Evolutionary conservation across 176 grass and related monocot genomes (phyloP).

Genomic region (Elaeis guineensis): DNA sequence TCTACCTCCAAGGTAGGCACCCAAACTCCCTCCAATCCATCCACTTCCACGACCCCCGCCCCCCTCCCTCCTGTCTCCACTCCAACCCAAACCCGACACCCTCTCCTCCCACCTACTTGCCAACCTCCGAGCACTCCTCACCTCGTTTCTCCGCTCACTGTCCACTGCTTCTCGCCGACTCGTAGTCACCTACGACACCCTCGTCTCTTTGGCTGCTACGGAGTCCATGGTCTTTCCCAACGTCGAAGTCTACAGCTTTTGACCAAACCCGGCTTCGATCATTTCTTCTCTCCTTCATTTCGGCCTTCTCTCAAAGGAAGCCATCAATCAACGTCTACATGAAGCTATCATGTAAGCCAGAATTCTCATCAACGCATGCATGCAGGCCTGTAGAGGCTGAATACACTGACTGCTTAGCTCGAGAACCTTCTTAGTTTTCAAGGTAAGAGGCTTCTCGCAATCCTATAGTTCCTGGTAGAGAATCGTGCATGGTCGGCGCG

Average conservation of each 20-base stretch:
- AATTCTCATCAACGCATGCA: too few species aligned
- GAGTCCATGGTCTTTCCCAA: conserved; percentile 37
- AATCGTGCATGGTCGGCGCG: neutral
- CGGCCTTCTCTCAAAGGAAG: conserved; percentile 7
- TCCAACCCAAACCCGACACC: conserved; percentile 21
- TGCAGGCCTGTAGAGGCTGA: conserved; percentile 29
- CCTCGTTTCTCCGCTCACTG: conserved; percentile 24
- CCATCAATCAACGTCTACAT: neutral
- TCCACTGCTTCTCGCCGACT: conserved; percentile 21
- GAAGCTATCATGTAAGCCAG: too few species aligned
- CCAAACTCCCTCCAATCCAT: neutral
- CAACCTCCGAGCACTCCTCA: conserved; percentile 16
- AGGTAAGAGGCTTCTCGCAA: too few species aligned
- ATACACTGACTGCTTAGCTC: conserved; percentile 25
- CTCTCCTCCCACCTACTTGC: conserved; percentile 33
- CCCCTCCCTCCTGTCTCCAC: conserved; percentile 19
- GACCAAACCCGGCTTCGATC: conserved; percentile 25
- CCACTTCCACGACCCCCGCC: conserved; percentile 32
- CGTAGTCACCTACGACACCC: conserved; percentile 36
- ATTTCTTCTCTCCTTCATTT: neutral
- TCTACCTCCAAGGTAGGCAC: conserved; percentile 22
- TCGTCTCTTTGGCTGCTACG: conserved; percentile 38
- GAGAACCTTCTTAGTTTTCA: neutral
- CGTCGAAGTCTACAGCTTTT: conserved; percentile 20
- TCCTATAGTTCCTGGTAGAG: too few species aligned